Conservation (phyloP, 1,284 basidiomycete genomes). For the Kwoniella shivajii region DNA sequence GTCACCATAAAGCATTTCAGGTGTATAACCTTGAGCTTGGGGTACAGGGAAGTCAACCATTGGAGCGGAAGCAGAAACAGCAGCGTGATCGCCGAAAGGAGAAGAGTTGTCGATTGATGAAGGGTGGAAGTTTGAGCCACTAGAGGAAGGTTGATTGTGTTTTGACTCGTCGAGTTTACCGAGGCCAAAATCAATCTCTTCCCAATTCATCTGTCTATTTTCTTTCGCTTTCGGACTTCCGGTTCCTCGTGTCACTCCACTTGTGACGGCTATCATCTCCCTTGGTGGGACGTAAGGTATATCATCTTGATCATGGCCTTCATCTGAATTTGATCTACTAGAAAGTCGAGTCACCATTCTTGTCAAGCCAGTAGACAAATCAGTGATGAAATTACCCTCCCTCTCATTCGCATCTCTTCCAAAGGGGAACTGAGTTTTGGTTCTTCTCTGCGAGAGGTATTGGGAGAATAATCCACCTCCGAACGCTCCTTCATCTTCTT, state of each 20-base stretch:
- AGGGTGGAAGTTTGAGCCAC: neutral
- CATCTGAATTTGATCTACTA: conserved; percentile 13
- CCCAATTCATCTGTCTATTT: conserved; percentile 42
- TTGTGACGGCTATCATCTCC: conserved; percentile 23
- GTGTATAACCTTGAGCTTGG: conserved; percentile 22
- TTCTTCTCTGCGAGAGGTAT: conserved; percentile 5
- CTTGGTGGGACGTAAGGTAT: conserved; percentile 6
- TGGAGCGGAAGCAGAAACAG: conserved; percentile 8
- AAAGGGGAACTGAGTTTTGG: conserved; percentile 34
- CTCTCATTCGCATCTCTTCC: conserved; percentile 42
- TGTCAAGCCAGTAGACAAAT: conserved; percentile 20
- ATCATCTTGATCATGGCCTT: conserved; percentile 13
- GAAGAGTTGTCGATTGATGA: conserved; percentile 1
- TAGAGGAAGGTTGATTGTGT: conserved; percentile 7
- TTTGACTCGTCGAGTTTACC: conserved; percentile 48
- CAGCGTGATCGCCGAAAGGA: conserved; percentile 10
- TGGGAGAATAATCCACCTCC: conserved; percentile 6
- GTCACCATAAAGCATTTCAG: conserved; percentile 11
- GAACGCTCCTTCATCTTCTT: conserved; percentile 46
- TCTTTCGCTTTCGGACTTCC: neutral
- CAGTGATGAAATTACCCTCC: conserved; percentile 33
- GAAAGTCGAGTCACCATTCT: conserved; percentile 33
- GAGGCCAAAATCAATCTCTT: conserved; percentile 55
- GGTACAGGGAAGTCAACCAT: conserved; percentile 23
- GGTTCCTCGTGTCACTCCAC: neutral